Evolutionary conservation across 306 rosid species (phyloP).

Genomic region (Astragalus glycyphyllos): DNA sequence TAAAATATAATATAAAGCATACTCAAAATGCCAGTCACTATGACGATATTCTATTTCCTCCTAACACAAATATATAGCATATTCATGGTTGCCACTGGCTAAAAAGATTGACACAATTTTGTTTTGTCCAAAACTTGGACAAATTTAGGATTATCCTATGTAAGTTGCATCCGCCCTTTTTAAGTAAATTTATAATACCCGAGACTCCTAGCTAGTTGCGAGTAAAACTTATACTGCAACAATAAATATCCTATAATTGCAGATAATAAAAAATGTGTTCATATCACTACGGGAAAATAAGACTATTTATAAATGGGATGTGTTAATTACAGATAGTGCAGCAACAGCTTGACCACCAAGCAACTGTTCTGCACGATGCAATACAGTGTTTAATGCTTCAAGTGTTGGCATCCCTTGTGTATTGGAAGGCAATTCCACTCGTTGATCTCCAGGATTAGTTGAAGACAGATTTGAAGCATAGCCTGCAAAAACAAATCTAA

Average conservation of each 20-base stretch:
- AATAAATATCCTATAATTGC: constrained; percentile 6
- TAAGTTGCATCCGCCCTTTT: constrained; percentile 24
- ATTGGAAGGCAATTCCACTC: constrained; percentile 76
- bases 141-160: constrained; percentile 10
- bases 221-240: neutral
- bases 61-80: neutral
- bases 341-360: constrained; percentile 74
- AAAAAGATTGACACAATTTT: neutral
- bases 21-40: constrained; percentile 24
- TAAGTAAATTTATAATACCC: neutral
- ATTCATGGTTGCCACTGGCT: constrained; percentile 4
- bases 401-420: constrained; percentile 80
- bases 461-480: constrained; percentile 57
- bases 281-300: constrained; percentile 3
- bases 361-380: constrained; percentile 75
- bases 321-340: constrained; percentile 81
- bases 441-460: constrained; percentile 53
- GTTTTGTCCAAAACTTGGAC: constrained; percentile 1
- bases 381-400: constrained; percentile 78
- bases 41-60: neutral
- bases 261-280: constrained; percentile 29
- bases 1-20: neutral
- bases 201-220: neutral
- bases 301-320: constrained; percentile 32
- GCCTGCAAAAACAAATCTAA: constrained; percentile 51